Conservation (phyloP, 257 asterid species). For the Fraxinus cuspidata region DNA sequence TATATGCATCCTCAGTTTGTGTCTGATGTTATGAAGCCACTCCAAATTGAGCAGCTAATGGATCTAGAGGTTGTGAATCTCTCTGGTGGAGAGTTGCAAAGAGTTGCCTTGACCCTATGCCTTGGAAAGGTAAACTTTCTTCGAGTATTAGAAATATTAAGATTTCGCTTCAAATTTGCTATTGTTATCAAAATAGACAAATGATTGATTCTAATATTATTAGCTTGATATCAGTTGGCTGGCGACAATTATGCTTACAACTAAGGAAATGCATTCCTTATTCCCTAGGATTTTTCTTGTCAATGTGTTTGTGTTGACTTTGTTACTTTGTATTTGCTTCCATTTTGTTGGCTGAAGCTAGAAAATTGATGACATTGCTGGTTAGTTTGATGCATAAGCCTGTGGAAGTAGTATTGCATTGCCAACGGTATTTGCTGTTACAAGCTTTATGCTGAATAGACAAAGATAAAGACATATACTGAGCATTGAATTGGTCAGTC, state of each 20-base stretch:
- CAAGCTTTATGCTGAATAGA: background rate
- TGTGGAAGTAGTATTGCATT: background rate
- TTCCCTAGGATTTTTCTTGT: background rate
- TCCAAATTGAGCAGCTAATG: conserved; percentile 94
- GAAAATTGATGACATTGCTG: too few species aligned
- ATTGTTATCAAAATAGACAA: background rate
- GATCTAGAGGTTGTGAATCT: conserved; percentile 95
- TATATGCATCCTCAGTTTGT: conserved; percentile 91
- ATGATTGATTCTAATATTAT: background rate
- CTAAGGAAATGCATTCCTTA: background rate
- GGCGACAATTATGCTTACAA: background rate
- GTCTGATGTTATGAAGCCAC: conserved; percentile 98
- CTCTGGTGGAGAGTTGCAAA: conserved; percentile 99
- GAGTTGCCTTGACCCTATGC: conserved; percentile 91
- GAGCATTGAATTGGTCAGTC: background rate
- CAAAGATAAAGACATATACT: background rate
- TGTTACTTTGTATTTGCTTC: background rate
- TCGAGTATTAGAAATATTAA: background rate
- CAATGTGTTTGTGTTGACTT: background rate
- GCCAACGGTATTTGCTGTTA: background rate
- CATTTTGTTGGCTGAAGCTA: background rate
- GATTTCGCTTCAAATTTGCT: background rate
- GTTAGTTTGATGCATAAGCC: background rate
- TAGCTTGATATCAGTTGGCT: background rate
- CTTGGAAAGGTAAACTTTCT: conserved; percentile 79